Percentiles rank a stretch among this genome's conserved stretches.
phyloP scores from a whole-genome alignment of 352 stramenopile species.

The Albugo candida region DNA sequence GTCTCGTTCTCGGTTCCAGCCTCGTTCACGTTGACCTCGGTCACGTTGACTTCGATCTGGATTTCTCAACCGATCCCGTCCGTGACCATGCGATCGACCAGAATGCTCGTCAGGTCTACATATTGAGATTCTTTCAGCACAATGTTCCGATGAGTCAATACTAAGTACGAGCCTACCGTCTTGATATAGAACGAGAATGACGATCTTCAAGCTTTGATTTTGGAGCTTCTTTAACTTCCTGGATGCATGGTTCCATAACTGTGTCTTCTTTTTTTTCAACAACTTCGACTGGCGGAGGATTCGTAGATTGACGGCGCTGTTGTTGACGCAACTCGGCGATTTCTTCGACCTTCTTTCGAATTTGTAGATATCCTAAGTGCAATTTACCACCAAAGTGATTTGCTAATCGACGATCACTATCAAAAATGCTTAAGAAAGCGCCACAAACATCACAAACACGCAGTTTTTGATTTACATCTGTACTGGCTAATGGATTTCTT shows the following conservation, averaged over 20 bases:
- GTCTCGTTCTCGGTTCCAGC: slow-evolving; percentile 12
- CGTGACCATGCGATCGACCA: background rate
- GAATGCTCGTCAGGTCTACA: slow-evolving; percentile 7
- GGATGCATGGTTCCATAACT: background rate
- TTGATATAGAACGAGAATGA: slow-evolving; percentile 11
- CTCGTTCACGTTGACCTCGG: slow-evolving; percentile 4
- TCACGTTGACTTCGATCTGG: slow-evolving; percentile 1
- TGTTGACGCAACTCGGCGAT: slow-evolving; percentile 23
- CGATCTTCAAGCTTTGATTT: background rate
- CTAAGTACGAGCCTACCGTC: slow-evolving; percentile 4
- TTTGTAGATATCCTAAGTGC: slow-evolving; percentile 79
- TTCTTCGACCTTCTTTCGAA: slow-evolving; percentile 66
- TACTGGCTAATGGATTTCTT: slow-evolving; percentile 9
- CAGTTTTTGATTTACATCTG: slow-evolving; percentile 65
- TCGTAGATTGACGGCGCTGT: slow-evolving; percentile 6
- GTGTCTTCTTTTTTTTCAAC: background rate
- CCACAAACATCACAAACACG: slow-evolving; percentile 83
- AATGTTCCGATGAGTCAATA: background rate
- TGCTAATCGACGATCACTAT: slow-evolving; percentile 74
- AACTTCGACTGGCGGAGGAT: background rate
- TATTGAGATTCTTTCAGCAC: background rate
- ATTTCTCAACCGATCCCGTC: slow-evolving; percentile 7
- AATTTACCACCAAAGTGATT: slow-evolving; percentile 85
- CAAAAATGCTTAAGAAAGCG: slow-evolving; percentile 82
- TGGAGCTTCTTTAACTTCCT: background rate